Base-by-base conservation (phyloP, 768 basidiomycete species). In the Boletus fagicola region DNA sequence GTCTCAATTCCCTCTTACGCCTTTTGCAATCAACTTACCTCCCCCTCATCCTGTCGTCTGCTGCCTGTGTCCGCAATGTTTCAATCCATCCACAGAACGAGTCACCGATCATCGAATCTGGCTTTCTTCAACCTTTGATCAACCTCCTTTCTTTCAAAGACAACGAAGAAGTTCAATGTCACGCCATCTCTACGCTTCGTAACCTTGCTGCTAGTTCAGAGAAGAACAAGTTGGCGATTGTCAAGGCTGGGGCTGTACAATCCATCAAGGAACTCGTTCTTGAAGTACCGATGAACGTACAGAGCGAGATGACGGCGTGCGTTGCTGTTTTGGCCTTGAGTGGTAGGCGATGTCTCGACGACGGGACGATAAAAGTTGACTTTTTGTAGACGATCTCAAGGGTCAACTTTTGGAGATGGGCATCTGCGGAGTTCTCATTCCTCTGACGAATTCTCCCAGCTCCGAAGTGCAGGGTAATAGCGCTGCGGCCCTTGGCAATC, bases 221-320 rank as follows among this genome's bases (percentile, higher is more conserved):
- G 79, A 93, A 94, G 81, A 99, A 98, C 78, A 99, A 98, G 78
- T 83, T 90, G 39, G 94, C 95, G 9, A 98, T 99, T 55, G 95
- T 99, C 51, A 91, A 97, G 71, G 96, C 97, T 6, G 97, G 97
- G 5, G 97, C 97, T 18, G 88, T 98, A 4, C 92, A 94, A 68
- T 87, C 92, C 44, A 99, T 99, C 76, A 97, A 97, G 75, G 94
- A 98, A 67, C 79, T 99, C 18, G 94, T 99, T 2, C 78, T 99
- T 13, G 90, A 90, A 66, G 96, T 98, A 1, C 94, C 97, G 4
- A 85, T 97, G 77, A 90, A 90, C 60, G 97, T 99, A 12, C 97
- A 99, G 76, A 96, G 94, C 68, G 97, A 98, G 76, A 99, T 99
- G 97, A 99, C 97, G 43, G 97, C 97, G 7, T 98, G 96, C 65